Evolutionary conservation across 1,284 basidiomycete species (phyloP).

Genomic region (Ustilago vetiveriae): DNA sequence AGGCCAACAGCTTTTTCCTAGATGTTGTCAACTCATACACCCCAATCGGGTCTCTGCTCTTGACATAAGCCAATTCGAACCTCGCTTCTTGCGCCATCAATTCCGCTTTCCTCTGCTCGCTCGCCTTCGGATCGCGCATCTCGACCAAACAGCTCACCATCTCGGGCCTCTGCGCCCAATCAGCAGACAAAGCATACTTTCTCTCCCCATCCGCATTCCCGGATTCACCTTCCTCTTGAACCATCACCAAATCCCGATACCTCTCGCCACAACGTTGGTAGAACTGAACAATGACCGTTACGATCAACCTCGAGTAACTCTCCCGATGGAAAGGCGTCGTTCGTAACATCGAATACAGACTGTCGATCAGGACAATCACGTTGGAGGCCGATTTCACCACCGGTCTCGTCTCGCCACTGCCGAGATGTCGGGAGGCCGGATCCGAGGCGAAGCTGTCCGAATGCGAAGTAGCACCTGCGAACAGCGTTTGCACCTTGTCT

Average conservation of each 20-base stretch:
- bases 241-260: conserved; percentile 79
- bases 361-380: conserved; percentile 89
- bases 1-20: conserved; percentile 77
- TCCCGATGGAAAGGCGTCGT: conserved; percentile 96
- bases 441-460: conserved; percentile 75
- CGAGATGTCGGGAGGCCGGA: conserved; percentile 18
- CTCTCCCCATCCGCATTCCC: not conserved
- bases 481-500: conserved; percentile 77
- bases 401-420: conserved; percentile 71
- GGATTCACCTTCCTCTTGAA: conserved; percentile 6
- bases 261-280: conserved; percentile 91
- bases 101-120: conserved; percentile 12
- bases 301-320: conserved; percentile 82
- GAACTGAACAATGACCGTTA: conserved; percentile 95
- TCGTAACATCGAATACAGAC: conserved; percentile 88
- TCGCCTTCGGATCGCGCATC: conserved; percentile 67
- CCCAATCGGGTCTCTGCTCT: conserved; percentile 19
- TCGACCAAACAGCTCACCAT: conserved; percentile 77
- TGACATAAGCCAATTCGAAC: conserved; percentile 36
- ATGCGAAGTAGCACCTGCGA: conserved; percentile 44
- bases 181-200: conserved; percentile 41
- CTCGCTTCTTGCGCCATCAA: conserved; percentile 46
- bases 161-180: conserved; percentile 72
- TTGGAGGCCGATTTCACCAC: conserved; percentile 86
- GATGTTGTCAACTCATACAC: conserved; percentile 77